Conservation (phyloP, 2,329 filamentous ascomycete species). For the Aaosphaeria arxii region DNA sequence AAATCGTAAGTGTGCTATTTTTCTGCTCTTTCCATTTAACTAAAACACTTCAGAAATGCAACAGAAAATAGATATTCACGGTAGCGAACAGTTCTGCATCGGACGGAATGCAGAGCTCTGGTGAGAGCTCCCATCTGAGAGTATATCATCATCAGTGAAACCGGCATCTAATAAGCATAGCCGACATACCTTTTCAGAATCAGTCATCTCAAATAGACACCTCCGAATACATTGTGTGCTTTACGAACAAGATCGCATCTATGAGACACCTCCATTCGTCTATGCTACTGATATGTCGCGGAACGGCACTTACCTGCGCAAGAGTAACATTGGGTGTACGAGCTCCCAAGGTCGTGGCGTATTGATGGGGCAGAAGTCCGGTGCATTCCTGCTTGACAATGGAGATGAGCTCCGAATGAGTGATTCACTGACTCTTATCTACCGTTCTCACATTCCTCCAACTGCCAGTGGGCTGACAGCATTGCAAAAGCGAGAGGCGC, state of each 20-base stretch:
- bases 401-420: constrained; percentile 42
- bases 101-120: constrained; percentile 32
- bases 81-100: constrained; percentile 35
- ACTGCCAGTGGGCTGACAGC: constrained; percentile 10
- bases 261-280: constrained; percentile 42
- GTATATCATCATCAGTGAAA: background rate
- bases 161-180: constrained; percentile 7
- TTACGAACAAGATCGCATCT: constrained; percentile 39
- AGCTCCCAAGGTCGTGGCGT: constrained; percentile 21
- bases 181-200: constrained; percentile 28
- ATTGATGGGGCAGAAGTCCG: constrained; percentile 28
- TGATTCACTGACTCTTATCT: constrained; percentile 23
- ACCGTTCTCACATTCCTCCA: constrained; percentile 11
- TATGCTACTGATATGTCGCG: constrained; percentile 47
- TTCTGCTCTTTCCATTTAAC: background rate
- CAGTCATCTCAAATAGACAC: constrained; percentile 45
- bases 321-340: constrained; percentile 16
- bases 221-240: constrained; percentile 46
- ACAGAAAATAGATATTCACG: constrained; percentile 26
- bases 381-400: constrained; percentile 42
- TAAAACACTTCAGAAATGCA: constrained; percentile 15
- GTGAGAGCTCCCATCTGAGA: constrained; percentile 14
- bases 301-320: constrained; percentile 41
- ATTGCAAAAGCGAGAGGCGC: constrained; percentile 32
- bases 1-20: constrained; percentile 12